Evolutionary conservation across 306 rosid genomes (phyloP), one percentile per base, ranked within the genome.

Genomic region (Acacia crassicarpa): DNA sequence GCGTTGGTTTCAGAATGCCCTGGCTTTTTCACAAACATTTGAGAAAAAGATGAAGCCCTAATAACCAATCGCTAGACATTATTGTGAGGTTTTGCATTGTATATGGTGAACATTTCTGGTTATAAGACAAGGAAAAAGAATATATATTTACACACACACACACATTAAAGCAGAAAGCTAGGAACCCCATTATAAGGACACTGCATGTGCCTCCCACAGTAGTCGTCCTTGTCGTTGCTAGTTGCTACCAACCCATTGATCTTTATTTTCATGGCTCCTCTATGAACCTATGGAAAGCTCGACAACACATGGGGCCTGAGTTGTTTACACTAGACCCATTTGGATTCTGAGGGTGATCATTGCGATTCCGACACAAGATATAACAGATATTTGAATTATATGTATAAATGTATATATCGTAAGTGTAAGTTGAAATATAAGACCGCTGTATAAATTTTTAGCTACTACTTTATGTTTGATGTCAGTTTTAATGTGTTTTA

Each of bases 151-250:
- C 65, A 3, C 65, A 25, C 35, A 23, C 17, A 66, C 9, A 65
- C 23, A 65, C 32, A 46, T 5, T 7, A 78, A 72, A 71, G 79
- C 8, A 38, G 61, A 3, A 22, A 51, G 61, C 3, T 11, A 43
- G 23, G 46, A 46, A 53, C 10, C 44, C 38, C 77, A 44, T 81
- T 65, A 40, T 19, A 78, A 72, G 54, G 74, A 78, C 78, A 78
- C 45, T 54, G 45, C 80, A 85, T 73, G 85, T 85, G 88, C 83
- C 44, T 19, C 70, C 67, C 41, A 72, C 62, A 2, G 62, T 79
- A 53, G 23, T 81, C 25, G 74, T 69, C 74, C 53, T 22, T 43
- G 54, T 43, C 4, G 33, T 12, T n/a, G 1, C 9, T 22, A 43
- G 16, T 38, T 19, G 48, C 72, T 40, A 20, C 51, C 9, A 40